Evolutionary conservation across 495 filamentous ascomycete genomes (phyloP), one percentile per base, ranked within the genome.

Genomic region (Astrocystis sublimbata): DNA sequence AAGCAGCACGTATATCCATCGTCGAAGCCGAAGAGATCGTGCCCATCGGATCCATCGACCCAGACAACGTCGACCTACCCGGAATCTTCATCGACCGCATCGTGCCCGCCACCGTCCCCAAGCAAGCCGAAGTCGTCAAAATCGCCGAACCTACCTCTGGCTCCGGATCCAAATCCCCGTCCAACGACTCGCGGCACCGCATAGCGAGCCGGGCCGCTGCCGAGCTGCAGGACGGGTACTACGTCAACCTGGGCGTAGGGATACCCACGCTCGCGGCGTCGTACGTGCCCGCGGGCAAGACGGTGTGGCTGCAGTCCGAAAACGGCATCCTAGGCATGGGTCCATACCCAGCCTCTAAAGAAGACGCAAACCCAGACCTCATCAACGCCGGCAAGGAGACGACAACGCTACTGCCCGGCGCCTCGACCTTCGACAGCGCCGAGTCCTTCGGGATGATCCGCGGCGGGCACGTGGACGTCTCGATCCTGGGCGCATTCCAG

Each of bases 1-100:
- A 87, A 71, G 86, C 86, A 0, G 86, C 86, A 4, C 80, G 75
- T 63, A 65, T 87, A 21, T 79, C 85, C 54, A 87, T 89, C 49
- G 86, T 89, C 4, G 86, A 89, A 65, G 86, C 86, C n/a, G 86
- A 89, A 68, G 73, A 89, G 61, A 87, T 89, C 64, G 86, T 89
- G 28, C 80, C 81, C 9, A 68, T 82, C 0, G 85, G 86, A 28
- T 77, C 80, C 41, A 83, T 89, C 26, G 78, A 81, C 50, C 82
- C 85, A 5, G 78, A 82, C 53, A 76, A 79, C 12, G 81, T 88
- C 5, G 78, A 88, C 64, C 77, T 89, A 13, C 85, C 84, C 3
- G 86, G 86, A 6, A 86, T 89, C 61, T 89, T 79, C 68, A 79
- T 88, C 56, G 81, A 88, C 68, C 79, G 85, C 41, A 85, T 89